phyloP scores from a whole-genome alignment of 441 rosid species.

The Omphalea diandra region DNA sequence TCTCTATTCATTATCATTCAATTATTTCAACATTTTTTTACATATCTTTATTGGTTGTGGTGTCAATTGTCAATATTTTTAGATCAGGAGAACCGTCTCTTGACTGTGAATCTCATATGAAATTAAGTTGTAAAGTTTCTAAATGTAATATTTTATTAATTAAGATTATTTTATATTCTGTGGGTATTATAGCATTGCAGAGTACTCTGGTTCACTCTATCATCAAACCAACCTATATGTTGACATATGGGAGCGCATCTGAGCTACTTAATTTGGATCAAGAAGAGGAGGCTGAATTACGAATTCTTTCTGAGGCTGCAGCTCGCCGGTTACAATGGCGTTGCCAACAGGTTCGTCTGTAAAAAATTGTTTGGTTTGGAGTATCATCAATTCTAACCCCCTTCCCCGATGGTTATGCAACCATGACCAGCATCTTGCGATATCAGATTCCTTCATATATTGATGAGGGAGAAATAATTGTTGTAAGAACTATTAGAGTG shows the following conservation, averaged over 20 bases:
- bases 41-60: no score
- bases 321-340: constrained; percentile 80
- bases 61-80: not conserved
- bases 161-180: constrained; percentile 21
- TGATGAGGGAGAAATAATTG: not conserved
- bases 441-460: not conserved
- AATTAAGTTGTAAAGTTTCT: constrained; percentile 9
- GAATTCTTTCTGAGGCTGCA: constrained; percentile 81
- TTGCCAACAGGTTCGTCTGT: constrained; percentile 65
- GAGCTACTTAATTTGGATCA: constrained; percentile 85
- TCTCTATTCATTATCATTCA: not conserved
- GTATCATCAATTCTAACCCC: not conserved
- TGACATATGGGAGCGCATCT: constrained; percentile 95
- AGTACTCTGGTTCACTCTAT: constrained; percentile 67
- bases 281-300: constrained; percentile 84
- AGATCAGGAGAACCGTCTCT: not conserved
- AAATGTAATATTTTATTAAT: constrained; percentile 14
- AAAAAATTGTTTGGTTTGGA: not conserved
- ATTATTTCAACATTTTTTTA: not conserved
- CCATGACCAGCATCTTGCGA: not conserved
- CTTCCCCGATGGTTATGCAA: not conserved
- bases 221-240: constrained; percentile 92
- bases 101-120: not conserved
- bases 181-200: constrained; percentile 68
- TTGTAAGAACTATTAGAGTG: not conserved